Evolutionary conservation across 2,329 filamentous ascomycete species (phyloP).

Genomic region (Botrytis elliptica): DNA sequence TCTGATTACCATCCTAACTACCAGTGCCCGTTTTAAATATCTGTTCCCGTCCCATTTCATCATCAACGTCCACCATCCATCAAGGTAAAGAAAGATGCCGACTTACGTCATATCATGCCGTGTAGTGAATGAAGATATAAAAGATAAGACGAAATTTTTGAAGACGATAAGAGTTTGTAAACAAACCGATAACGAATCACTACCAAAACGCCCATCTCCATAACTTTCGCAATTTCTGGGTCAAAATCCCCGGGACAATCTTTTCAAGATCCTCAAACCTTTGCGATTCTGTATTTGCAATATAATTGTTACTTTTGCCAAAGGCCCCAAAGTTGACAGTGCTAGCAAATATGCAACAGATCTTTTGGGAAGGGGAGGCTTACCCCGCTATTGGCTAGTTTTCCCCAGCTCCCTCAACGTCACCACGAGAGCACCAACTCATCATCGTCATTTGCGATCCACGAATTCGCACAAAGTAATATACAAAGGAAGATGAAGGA

Average conservation of each 20-base stretch:
- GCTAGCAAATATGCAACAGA: not conserved
- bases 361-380: not conserved
- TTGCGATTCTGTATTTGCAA: not conserved
- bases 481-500: not conserved
- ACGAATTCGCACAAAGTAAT: not conserved
- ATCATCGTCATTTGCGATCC: not conserved
- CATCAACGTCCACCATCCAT: not conserved
- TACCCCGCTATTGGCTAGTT: not conserved
- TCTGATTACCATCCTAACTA: not conserved
- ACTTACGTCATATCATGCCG: not conserved
- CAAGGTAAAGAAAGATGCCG: not conserved
- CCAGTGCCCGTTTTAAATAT: not conserved
- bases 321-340: not conserved
- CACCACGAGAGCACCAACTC: not conserved
- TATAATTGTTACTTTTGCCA: not conserved
- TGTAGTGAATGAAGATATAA: not conserved
- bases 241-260: not conserved
- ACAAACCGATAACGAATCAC: constrained; percentile 8
- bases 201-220: not conserved
- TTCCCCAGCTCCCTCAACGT: not conserved
- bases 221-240: not conserved
- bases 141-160: not conserved
- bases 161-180: not conserved
- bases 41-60: not conserved
- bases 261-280: not conserved